phyloP scores from a whole-genome alignment of 2,329 filamentous ascomycete genomes.

The Talaromyces sp. region DNA sequence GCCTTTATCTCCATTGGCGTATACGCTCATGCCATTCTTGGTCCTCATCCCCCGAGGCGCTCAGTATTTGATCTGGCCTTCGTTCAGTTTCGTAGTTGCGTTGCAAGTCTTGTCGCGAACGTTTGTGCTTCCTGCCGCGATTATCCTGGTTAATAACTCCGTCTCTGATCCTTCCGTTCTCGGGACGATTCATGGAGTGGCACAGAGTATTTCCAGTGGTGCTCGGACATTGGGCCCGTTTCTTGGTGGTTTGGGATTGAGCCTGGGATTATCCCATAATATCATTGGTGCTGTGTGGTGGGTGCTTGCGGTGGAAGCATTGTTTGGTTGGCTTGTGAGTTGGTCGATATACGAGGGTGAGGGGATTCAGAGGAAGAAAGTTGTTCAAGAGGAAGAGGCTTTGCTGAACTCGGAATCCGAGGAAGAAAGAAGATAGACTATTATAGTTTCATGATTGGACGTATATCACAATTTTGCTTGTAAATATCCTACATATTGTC shows the following conservation, averaged over 20 bases:
- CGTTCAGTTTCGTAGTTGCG: constrained; percentile 61
- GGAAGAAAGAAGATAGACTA: constrained; percentile 7
- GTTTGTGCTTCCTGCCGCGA: constrained; percentile 59
- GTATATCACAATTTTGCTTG: neutral
- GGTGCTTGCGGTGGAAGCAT: constrained; percentile 53
- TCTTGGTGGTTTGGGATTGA: constrained; percentile 53
- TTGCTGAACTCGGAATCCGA: constrained; percentile 18
- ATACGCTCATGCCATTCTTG: constrained; percentile 67
- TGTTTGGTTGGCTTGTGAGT: constrained; percentile 56
- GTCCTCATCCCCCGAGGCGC: constrained; percentile 60
- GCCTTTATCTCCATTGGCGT: constrained; percentile 67
- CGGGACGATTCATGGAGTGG: constrained; percentile 59
- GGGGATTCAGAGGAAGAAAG: constrained; percentile 53
- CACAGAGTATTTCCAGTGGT: constrained; percentile 54
- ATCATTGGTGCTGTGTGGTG: constrained; percentile 59
- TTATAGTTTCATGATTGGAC: neutral
- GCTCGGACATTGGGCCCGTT: constrained; percentile 57
- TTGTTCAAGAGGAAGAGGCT: constrained; percentile 6
- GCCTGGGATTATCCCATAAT: constrained; percentile 52
- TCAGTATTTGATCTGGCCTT: constrained; percentile 58
- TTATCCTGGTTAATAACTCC: constrained; percentile 61
- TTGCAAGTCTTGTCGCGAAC: constrained; percentile 72
- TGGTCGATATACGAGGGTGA: constrained; percentile 63
- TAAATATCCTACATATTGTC: neutral
- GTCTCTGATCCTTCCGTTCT: constrained; percentile 56